Evolutionary conservation across 768 basidiomycete species (phyloP).

Genomic region (Xerocomellus chrysenteron): DNA sequence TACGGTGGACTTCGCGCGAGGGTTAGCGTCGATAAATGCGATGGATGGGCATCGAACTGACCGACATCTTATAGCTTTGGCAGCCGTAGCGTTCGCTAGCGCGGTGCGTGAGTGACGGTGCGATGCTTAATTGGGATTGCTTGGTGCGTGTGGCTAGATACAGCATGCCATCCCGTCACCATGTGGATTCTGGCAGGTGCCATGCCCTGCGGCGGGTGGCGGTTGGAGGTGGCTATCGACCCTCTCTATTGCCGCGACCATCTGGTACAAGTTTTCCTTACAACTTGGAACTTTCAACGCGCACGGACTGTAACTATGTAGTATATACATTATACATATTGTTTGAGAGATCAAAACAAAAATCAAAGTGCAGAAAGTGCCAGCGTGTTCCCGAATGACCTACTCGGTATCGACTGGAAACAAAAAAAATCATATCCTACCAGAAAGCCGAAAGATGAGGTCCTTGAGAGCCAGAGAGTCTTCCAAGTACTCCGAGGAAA

Average conservation of each 20-base stretch:
- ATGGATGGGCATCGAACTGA: slow-evolving; percentile 3
- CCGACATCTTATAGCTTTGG: slow-evolving; percentile 14
- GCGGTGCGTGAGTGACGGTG: neutral
- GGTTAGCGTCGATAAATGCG: neutral
- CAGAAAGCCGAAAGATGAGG: slow-evolving; percentile 17
- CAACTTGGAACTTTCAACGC: neutral
- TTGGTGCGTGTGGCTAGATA: neutral
- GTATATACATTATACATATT: neutral
- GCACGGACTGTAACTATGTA: neutral
- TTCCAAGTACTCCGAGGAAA: slow-evolving; percentile 18
- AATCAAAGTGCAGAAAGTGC: neutral
- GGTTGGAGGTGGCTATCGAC: neutral
- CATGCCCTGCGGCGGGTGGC: neutral
- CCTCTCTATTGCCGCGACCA: neutral
- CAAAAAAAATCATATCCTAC: neutral
- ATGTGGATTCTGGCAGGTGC: slow-evolving; percentile 12
- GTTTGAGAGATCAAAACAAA: neutral
- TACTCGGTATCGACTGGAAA: neutral
- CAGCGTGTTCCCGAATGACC: neutral
- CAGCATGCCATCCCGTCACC: neutral
- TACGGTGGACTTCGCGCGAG: neutral
- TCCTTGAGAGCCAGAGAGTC: slow-evolving; percentile 20
- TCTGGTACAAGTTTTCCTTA: neutral
- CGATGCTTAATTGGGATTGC: neutral
- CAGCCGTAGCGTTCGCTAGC: neutral